These are phyloP conservation scores for Lentinus tigrinus DNA, from an alignment of 768 basidiomycete genomes.

Conservation along the genomic window DNA sequence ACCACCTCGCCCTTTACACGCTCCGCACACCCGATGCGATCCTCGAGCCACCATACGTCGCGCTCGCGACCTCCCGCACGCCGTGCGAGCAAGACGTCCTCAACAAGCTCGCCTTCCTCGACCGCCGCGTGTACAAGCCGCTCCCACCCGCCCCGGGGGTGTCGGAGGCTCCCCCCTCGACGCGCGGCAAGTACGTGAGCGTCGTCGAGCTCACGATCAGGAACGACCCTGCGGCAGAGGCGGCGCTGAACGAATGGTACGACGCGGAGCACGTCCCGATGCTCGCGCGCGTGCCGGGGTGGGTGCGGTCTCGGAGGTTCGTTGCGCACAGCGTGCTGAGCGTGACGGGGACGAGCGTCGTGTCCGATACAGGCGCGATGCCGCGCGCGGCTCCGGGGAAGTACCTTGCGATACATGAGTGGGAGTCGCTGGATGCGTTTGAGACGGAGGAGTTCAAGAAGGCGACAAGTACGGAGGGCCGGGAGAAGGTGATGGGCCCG, in stretches of 20 bases:
- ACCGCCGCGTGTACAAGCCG: slow-evolving; percentile 26
- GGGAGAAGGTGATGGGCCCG: slow-evolving; percentile 39
- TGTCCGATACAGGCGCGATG: slow-evolving; percentile 6
- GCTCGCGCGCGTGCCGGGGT: slow-evolving; percentile 39
- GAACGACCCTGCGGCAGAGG: slow-evolving; percentile 24
- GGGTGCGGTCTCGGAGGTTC: slow-evolving; percentile 42
- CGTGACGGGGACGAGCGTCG: slow-evolving; percentile 15
- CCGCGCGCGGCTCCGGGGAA: background rate
- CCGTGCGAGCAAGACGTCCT: slow-evolving; percentile 28
- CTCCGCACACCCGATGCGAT: slow-evolving; percentile 26
- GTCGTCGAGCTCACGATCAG: slow-evolving; percentile 18
- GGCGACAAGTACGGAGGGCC: slow-evolving; percentile 37
- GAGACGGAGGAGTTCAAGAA: slow-evolving; percentile 11
- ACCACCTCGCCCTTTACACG: slow-evolving; percentile 32
- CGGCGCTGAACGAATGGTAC: slow-evolving; percentile 28
- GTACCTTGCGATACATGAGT: background rate
- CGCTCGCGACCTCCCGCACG: slow-evolving; percentile 29
- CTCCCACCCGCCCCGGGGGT: background rate
- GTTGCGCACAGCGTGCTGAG: slow-evolving; percentile 23
- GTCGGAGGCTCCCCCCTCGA: background rate
- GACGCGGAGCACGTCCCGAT: slow-evolving; percentile 30
- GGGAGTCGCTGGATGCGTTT: slow-evolving; percentile 27
- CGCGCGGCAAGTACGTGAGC: slow-evolving; percentile 19
- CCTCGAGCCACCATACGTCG: slow-evolving; percentile 27
- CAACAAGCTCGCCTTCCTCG: slow-evolving; percentile 24